A percentile compares a stretch with the other conserved stretches of the same genome.
Conservation (phyloP, 2,329 filamentous ascomycete species). For the Penicillium thymicola region DNA sequence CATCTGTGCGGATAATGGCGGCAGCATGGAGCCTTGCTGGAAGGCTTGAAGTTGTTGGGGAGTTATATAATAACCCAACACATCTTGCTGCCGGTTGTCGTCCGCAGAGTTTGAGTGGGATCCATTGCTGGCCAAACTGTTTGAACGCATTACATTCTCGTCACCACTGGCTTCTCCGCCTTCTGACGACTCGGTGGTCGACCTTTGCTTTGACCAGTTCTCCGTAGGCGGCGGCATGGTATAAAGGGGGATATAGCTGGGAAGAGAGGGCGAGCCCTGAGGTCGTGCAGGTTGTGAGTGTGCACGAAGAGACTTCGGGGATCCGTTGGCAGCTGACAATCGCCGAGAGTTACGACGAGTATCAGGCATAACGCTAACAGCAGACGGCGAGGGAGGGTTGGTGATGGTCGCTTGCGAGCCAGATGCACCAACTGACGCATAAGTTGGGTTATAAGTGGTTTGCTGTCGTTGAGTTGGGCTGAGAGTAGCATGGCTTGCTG, state of each 20-base stretch:
- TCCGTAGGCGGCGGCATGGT: conserved; percentile 31
- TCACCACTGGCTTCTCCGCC: conserved; percentile 33
- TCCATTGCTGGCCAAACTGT: conserved; percentile 34
- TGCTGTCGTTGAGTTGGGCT: conserved; percentile 33
- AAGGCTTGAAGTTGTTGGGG: conserved; percentile 43
- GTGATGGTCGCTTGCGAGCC: conserved; percentile 39
- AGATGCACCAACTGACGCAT: conserved; percentile 37
- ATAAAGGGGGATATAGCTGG: conserved; percentile 34
- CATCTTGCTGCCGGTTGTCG: conserved; percentile 42
- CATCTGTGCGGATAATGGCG: conserved; percentile 38
- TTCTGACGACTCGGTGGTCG: conserved; percentile 34
- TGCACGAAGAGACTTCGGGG: conserved; percentile 44
- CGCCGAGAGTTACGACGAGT: conserved; percentile 45
- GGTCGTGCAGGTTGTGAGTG: conserved; percentile 51
- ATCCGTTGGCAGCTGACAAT: conserved; percentile 43
- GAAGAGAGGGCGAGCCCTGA: conserved; percentile 35
- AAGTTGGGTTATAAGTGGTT: conserved; percentile 35
- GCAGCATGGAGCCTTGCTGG: conserved; percentile 38
- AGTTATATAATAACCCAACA: conserved; percentile 47
- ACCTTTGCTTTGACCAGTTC: conserved; percentile 28
- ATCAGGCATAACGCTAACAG: conserved; percentile 40
- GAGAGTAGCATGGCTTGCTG: conserved; percentile 36
- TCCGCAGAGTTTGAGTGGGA: conserved; percentile 35
- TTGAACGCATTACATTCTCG: conserved; percentile 29
- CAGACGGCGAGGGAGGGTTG: conserved; percentile 47